Evolutionary conservation across 2,329 filamentous ascomycete species (phyloP).

Genomic region (Aspergillus arachidicola): DNA sequence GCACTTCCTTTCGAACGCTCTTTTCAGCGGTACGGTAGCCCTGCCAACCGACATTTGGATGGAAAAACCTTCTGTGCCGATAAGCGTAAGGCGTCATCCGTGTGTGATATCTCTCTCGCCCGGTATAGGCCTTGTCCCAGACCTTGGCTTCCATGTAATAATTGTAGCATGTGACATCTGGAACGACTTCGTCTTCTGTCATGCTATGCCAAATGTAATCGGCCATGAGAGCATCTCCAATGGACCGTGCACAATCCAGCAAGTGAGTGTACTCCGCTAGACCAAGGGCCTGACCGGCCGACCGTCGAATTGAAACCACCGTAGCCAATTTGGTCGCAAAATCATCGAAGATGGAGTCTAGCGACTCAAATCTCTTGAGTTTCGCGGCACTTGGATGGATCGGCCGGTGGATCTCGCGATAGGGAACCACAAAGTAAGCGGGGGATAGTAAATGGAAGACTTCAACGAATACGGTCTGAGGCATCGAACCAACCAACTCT

Average conservation of each 20-base stretch:
- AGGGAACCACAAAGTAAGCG: constrained; percentile 49
- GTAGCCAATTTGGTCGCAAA: constrained; percentile 42
- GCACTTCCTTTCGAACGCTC: constrained; percentile 39
- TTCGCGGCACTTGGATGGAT: constrained; percentile 54
- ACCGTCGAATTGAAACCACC: constrained; percentile 43
- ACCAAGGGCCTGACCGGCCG: constrained; percentile 40
- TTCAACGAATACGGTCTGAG: constrained; percentile 63
- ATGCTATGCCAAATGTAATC: constrained; percentile 52
- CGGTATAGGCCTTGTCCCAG: constrained; percentile 48
- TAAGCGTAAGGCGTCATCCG: constrained; percentile 38
- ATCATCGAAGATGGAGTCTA: constrained; percentile 42
- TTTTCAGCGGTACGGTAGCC: constrained; percentile 33
- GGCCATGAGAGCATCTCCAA: constrained; percentile 50
- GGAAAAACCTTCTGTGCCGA: constrained; percentile 28
- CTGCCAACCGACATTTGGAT: constrained; percentile 26
- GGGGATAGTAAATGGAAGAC: constrained; percentile 67
- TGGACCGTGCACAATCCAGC: constrained; percentile 53
- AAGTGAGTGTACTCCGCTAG: constrained; percentile 56
- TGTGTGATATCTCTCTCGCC: constrained; percentile 43
- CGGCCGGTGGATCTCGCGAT: constrained; percentile 50
- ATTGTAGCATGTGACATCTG: constrained; percentile 58
- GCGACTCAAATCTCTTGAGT: constrained; percentile 43
- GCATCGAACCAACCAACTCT: constrained; percentile 44
- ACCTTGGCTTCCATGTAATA: constrained; percentile 54
- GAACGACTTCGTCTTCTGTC: constrained; percentile 38